Evolutionary conservation across 1,284 basidiomycete species (phyloP).

Genomic region (Schizophyllum amplum): DNA sequence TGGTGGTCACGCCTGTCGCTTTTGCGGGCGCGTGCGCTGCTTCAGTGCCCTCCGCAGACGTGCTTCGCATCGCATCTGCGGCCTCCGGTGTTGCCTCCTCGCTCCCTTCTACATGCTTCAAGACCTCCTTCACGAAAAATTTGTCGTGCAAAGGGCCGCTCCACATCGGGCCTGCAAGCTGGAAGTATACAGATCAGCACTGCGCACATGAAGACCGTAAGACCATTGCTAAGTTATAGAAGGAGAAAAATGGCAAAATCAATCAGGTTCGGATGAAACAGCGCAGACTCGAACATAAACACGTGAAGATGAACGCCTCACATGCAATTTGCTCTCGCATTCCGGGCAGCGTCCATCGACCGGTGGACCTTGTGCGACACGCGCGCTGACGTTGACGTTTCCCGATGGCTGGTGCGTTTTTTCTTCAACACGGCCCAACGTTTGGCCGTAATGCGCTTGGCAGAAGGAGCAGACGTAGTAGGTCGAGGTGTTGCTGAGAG

Average conservation of each 20-base stretch:
- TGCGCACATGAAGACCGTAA: no score
- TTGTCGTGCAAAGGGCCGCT: conserved; percentile 79
- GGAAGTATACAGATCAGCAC: no score
- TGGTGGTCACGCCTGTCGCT: neutral
- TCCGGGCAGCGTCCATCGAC: conserved; percentile 68
- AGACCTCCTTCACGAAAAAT: conserved; percentile 66
- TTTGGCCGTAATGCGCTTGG: conserved; percentile 73
- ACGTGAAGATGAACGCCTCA: conserved; percentile 28
- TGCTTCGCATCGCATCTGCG: neutral
- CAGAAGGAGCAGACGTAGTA: conserved; percentile 82
- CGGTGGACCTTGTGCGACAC: conserved; percentile 60
- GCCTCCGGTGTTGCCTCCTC: conserved; percentile 18
- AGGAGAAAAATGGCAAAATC: no score
- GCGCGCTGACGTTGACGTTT: conserved; percentile 55
- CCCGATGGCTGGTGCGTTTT: conserved; percentile 46
- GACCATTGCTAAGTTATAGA: no score
- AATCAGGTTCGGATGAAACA: neutral
- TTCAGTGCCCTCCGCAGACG: neutral
- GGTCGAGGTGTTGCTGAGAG: conserved; percentile 66
- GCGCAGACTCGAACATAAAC: neutral
- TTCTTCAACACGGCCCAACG: conserved; percentile 64
- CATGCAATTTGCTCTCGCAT: conserved; percentile 73
- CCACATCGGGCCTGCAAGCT: conserved; percentile 97
- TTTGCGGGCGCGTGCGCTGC: neutral
- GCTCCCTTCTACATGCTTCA: conserved; percentile 66